A percentile compares a stretch with the other conserved stretches of the same genome.
Conservation (phyloP, 345 rosid genomes). For the Angophora floribunda region DNA sequence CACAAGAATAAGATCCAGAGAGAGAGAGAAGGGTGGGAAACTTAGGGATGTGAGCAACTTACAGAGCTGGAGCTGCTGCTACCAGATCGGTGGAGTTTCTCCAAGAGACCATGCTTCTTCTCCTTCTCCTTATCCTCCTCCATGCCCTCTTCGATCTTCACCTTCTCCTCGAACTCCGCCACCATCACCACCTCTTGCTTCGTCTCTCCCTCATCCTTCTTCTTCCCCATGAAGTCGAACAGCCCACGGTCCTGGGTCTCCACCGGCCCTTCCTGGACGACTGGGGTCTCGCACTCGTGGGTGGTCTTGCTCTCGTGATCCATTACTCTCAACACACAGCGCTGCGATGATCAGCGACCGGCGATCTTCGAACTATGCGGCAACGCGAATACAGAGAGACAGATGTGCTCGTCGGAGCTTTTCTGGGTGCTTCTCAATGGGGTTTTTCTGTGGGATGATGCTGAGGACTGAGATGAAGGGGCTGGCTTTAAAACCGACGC, state of each 20-base stretch:
- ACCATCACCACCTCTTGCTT: slow-evolving; percentile 43
- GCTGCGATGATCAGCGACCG: neutral
- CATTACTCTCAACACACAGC: neutral
- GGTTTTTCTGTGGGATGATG: neutral
- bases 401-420: neutral
- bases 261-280: slow-evolving; percentile 4
- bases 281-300: slow-evolving; percentile 30
- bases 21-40: neutral
- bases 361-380: neutral
- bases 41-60: slow-evolving; percentile 15
- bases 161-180: slow-evolving; percentile 61
- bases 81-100: slow-evolving; percentile 58
- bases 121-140: slow-evolving; percentile 25
- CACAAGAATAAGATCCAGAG: neutral
- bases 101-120: slow-evolving; percentile 45
- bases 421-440: neutral
- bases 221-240: slow-evolving; percentile 75
- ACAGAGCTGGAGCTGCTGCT: slow-evolving; percentile 89
- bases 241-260: slow-evolving; percentile 70
- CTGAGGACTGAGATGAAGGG: accelerated
- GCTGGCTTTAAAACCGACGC: slow-evolving; percentile 19
- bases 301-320: slow-evolving; percentile 18
- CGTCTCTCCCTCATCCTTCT: slow-evolving; percentile 36
- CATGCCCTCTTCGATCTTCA: neutral
- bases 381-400: neutral